Percentiles rank a stretch among this genome's conserved stretches.
Conservation (phyloP, 495 filamentous ascomycete genomes). For the Penicillium silybi region DNA sequence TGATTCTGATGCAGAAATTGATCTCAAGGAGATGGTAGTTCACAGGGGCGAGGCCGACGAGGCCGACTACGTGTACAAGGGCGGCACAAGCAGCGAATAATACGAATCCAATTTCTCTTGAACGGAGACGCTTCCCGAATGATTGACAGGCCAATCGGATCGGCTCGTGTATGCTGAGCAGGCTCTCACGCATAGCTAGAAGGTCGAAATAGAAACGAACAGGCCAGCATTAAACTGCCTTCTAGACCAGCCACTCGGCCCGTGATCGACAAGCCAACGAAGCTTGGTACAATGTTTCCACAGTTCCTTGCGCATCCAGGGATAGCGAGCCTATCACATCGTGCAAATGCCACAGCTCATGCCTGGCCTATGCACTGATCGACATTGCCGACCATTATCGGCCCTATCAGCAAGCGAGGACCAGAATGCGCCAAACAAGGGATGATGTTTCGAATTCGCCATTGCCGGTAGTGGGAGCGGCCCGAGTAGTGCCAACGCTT, state of each 20-base stretch:
- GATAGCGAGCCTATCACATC: background rate
- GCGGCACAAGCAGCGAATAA: background rate
- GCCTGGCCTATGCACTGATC: slow-evolving; percentile 1
- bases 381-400: background rate
- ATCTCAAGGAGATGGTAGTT: no score
- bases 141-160: background rate
- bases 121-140: background rate
- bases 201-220: background rate
- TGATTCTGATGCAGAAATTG: background rate
- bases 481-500: background rate
- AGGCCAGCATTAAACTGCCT: background rate
- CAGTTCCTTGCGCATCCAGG: background rate
- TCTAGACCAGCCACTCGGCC: background rate
- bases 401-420: background rate
- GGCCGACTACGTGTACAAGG: background rate
- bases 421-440: slow-evolving; percentile 2
- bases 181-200: background rate
- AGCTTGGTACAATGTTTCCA: slow-evolving; percentile 6
- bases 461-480: background rate
- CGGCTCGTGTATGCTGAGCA: background rate
- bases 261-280: background rate
- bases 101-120: background rate
- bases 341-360: background rate
- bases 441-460: background rate
- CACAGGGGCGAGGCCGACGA: background rate